Conservation (phyloP, 805 yeast genomes). For the Hanseniaspora clermontiae region DNA sequence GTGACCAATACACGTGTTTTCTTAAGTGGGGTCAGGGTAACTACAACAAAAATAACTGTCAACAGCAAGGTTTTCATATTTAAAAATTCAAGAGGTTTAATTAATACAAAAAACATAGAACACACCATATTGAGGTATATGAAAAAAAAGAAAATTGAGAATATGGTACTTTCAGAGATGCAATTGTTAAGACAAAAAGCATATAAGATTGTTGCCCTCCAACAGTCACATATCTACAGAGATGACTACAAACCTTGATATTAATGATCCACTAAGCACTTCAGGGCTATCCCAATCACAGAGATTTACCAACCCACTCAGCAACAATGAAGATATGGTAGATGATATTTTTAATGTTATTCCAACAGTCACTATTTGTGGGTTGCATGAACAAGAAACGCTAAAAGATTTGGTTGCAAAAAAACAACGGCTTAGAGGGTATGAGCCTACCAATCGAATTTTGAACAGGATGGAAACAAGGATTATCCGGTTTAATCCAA, state of each 20-base stretch:
- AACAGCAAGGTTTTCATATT: no score
- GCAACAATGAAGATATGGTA: neutral
- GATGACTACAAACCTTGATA: neutral
- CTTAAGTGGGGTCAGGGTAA: neutral
- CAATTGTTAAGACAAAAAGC: no score
- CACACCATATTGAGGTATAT: neutral
- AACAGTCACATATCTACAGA: neutral
- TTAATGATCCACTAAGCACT: neutral
- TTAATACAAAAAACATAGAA: neutral
- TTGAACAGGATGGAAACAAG: slow-evolving; percentile 1
- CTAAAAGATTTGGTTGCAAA: neutral
- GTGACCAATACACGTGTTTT: neutral
- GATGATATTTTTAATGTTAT: neutral
- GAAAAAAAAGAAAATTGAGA: neutral
- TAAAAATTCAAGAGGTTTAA: neutral
- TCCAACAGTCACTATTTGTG: neutral
- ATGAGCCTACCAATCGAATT: neutral
- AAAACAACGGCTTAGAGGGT: neutral
- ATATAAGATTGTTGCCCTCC: no score
- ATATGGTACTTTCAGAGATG: no score
- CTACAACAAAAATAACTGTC: no score
- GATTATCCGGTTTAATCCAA: slow-evolving; percentile 1
- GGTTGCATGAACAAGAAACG: neutral
- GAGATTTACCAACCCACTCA: neutral
- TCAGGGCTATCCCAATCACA: neutral